Conservation (phyloP, 2,329 filamentous ascomycete species). For the Cryphonectria carpinicola region DNA sequence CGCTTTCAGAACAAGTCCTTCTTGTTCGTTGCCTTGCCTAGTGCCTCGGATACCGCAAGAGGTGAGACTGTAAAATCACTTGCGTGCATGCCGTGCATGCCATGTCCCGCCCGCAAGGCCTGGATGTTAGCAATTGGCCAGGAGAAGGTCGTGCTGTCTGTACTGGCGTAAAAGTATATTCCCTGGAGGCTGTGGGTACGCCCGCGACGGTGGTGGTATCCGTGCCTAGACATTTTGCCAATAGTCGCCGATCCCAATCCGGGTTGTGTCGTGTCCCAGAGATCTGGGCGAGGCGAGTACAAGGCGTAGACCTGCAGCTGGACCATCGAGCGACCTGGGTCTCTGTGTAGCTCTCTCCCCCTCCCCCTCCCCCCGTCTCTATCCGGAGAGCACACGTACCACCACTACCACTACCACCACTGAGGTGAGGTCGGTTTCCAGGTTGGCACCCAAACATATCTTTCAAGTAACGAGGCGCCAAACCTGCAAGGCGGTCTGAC, state of each 20-base stretch:
- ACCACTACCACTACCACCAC: not conserved
- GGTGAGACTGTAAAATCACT: not conserved
- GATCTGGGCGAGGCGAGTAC: not conserved
- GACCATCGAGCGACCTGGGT: not conserved
- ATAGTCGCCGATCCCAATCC: conserved; percentile 1
- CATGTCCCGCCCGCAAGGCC: not conserved
- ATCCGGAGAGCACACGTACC: not conserved
- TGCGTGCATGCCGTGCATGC: not conserved
- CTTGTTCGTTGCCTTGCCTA: not conserved
- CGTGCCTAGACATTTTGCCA: not conserved
- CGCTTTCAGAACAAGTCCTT: not conserved
- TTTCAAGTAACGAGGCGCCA: conserved; percentile 2
- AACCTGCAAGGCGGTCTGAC: not conserved
- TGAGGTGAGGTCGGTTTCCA: not conserved
- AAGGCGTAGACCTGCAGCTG: not conserved
- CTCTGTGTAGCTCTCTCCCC: not conserved
- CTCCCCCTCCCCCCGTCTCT: not conserved
- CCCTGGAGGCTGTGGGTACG: not conserved
- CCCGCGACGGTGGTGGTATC: not conserved
- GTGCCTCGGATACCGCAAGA: not conserved
- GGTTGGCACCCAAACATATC: not conserved
- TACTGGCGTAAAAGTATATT: not conserved
- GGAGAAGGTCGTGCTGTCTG: not conserved
- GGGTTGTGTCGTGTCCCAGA: not conserved
- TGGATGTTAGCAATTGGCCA: not conserved